Conservation (phyloP, 2,329 filamentous ascomycete species). For the Fusarium ramigenum region DNA sequence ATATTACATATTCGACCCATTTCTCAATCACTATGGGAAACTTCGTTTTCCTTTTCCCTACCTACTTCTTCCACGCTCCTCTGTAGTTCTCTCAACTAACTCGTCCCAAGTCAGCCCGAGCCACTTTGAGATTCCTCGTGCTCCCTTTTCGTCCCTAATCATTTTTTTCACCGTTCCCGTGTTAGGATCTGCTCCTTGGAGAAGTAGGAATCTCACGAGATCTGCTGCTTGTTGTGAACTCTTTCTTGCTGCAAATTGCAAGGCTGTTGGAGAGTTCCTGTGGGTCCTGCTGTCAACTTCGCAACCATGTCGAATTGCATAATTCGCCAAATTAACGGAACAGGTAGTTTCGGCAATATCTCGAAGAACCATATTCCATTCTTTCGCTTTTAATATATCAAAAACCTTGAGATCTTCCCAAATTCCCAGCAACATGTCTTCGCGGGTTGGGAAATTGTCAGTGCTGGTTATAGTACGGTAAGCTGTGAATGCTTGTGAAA, state of each 20-base stretch:
- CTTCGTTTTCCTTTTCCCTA: fast-evolving
- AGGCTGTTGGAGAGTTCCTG: fast-evolving
- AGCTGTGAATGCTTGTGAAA: too few species aligned
- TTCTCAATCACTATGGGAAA: fast-evolving
- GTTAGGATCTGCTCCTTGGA: neutral
- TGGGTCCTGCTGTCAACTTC: fast-evolving
- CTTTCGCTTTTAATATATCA: fast-evolving
- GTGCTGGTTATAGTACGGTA: fast-evolving
- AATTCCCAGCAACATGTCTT: neutral
- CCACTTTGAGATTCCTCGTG: neutral
- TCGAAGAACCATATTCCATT: fast-evolving
- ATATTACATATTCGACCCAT: fast-evolving
- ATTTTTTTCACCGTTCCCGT: fast-evolving
- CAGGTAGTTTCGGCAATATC: fast-evolving
- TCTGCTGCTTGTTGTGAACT: neutral
- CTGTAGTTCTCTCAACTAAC: fast-evolving
- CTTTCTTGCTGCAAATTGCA: neutral
- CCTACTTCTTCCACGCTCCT: fast-evolving
- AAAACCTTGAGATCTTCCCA: too few species aligned
- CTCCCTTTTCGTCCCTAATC: neutral
- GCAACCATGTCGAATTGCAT: neutral
- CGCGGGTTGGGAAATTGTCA: fast-evolving
- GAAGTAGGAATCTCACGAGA: neutral
- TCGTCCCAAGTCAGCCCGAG: neutral
- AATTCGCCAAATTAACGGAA: neutral